Evolutionary conservation across 208 protist species (phyloP).

Genomic region (Phytomonas sp.): DNA sequence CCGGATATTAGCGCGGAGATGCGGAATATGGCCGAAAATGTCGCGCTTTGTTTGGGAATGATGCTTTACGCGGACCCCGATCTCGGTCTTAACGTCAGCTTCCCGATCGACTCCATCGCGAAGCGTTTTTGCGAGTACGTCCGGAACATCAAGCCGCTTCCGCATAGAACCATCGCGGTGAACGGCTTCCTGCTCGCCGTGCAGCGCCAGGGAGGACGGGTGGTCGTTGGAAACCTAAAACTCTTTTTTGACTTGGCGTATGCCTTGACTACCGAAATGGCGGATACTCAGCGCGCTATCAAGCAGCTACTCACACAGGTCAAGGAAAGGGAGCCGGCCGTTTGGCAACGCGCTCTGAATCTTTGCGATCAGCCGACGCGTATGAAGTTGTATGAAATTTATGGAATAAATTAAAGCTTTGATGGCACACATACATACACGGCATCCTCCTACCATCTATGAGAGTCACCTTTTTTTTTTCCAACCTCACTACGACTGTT

Average conservation of each 20-base stretch:
- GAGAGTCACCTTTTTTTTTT: constrained; percentile 11
- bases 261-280: constrained; percentile 19
- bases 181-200: constrained; percentile 50
- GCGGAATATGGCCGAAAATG: constrained; percentile 83
- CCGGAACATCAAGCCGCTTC: constrained; percentile 54
- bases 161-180: constrained; percentile 41
- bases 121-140: constrained; percentile 60
- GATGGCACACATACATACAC: background rate
- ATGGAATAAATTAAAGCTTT: constrained; percentile 39
- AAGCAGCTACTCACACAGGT: constrained; percentile 31
- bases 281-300: constrained; percentile 42
- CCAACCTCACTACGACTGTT: background rate
- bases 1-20: constrained; percentile 44
- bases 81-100: constrained; percentile 33
- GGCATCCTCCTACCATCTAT: background rate
- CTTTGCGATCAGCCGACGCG: constrained; percentile 34
- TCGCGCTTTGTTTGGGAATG: constrained; percentile 62
- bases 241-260: constrained; percentile 69
- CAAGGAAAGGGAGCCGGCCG: constrained; percentile 18
- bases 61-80: constrained; percentile 52
- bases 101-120: constrained; percentile 36
- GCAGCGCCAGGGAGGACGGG: constrained; percentile 13
- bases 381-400: constrained; percentile 60
- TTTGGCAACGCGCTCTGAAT: constrained; percentile 39
- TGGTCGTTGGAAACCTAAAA: constrained; percentile 17